Conservation (phyloP, 768 basidiomycete species). For the Dendrothele bispora region DNA sequence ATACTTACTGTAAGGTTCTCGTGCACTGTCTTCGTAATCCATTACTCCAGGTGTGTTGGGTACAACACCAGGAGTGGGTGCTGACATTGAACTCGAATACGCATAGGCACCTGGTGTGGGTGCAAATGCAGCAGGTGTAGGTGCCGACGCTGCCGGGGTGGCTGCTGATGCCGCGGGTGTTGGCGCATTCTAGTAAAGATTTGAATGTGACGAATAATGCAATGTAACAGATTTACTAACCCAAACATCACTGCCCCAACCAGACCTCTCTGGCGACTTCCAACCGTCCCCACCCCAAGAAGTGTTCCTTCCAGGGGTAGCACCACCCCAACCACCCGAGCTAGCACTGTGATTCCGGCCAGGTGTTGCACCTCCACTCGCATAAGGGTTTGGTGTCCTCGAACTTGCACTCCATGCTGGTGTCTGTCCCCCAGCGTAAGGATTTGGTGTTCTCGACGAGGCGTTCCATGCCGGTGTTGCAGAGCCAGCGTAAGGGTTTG, state of each 20-base stretch:
- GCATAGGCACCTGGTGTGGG: conserved; percentile 35
- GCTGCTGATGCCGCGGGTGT: conserved; percentile 47
- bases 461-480: conserved; percentile 67
- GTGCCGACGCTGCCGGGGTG: conserved; percentile 37
- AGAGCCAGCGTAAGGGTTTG: conserved; percentile 67
- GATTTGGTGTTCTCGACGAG: conserved; percentile 69
- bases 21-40: conserved; percentile 16
- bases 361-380: conserved; percentile 21
- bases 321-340: conserved; percentile 40
- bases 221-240: conserved; percentile 10
- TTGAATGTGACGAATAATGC: conserved; percentile 7
- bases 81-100: conserved; percentile 15
- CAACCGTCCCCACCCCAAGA: conserved; percentile 17
- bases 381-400: conserved; percentile 66
- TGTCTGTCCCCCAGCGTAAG: conserved; percentile 62
- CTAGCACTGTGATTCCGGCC: conserved; percentile 3
- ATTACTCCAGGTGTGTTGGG: not conserved
- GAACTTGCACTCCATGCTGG: conserved; percentile 66
- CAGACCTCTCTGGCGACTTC: conserved; percentile 13
- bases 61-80: conserved; percentile 36
- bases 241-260: conserved; percentile 30
- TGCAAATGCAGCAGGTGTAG: conserved; percentile 39
- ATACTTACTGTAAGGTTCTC: conserved; percentile 23
- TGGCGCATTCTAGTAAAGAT: conserved; percentile 41
- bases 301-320: conserved; percentile 39